Conservation (phyloP, 2,329 filamentous ascomycete genomes). For the Aphanoascus verrucosus region DNA sequence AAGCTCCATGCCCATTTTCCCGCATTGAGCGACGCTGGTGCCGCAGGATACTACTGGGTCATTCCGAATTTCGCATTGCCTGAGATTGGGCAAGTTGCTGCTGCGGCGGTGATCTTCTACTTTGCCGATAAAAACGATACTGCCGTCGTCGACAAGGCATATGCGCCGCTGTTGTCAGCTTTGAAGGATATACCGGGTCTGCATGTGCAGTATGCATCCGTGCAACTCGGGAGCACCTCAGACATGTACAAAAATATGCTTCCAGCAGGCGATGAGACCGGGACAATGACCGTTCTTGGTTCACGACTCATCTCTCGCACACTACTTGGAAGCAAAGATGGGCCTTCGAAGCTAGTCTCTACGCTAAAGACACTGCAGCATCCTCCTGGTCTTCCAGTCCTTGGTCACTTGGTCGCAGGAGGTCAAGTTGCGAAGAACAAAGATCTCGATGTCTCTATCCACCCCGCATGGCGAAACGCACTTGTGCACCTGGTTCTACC, state of each 20-base stretch:
- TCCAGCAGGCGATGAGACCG: background rate
- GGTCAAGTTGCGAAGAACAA: constrained; percentile 24
- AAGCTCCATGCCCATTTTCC: constrained; percentile 15
- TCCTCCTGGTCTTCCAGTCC: constrained; percentile 26
- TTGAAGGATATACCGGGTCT: constrained; percentile 9
- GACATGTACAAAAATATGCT: background rate
- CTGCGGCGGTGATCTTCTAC: constrained; percentile 1
- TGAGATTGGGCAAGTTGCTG: background rate
- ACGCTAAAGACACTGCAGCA: constrained; percentile 8
- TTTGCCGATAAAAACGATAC: constrained; percentile 8
- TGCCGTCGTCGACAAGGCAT: constrained; percentile 5
- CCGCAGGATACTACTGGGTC: constrained; percentile 15
- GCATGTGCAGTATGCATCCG: background rate
- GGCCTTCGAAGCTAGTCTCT: constrained; percentile 7
- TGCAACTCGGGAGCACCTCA: background rate
- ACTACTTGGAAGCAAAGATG: constrained; percentile 8
- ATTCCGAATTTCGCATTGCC: constrained; percentile 9
- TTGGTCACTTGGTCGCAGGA: constrained; percentile 33
- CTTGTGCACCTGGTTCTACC: constrained; percentile 13
- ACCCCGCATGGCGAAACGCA: constrained; percentile 15
- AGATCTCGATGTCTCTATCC: constrained; percentile 8
- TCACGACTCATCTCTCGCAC: constrained; percentile 10
- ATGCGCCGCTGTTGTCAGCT: constrained; percentile 5
- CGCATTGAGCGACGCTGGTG: constrained; percentile 12
- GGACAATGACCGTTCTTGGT: constrained; percentile 5